Evolutionary conservation across 2,329 filamentous ascomycete species (phyloP).

Genomic region (Diaporthe eres): DNA sequence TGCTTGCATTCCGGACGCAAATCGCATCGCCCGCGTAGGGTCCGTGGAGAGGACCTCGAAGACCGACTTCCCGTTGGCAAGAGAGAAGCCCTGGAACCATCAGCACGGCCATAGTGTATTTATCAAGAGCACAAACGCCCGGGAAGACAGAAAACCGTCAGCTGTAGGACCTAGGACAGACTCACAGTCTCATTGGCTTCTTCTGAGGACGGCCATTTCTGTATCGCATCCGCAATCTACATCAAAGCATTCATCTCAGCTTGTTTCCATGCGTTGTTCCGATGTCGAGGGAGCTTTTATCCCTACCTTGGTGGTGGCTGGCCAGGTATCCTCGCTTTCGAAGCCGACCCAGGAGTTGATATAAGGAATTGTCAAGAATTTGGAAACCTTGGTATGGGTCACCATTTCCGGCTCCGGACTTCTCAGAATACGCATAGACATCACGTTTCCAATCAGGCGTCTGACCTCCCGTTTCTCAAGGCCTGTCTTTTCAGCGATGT

Average conservation of each 20-base stretch:
- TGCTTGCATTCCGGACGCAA: background rate
- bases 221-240: background rate
- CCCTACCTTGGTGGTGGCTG: background rate
- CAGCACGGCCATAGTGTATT: background rate
- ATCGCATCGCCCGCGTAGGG: background rate
- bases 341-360: background rate
- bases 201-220: constrained; percentile 1
- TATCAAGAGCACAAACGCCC: background rate
- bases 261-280: too few species aligned
- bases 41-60: background rate
- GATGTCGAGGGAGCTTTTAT: background rate
- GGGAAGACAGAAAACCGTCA: background rate
- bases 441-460: background rate
- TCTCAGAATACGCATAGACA: background rate
- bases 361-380: background rate
- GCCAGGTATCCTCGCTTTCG: constrained; percentile 13
- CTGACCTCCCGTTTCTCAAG: constrained; percentile 6
- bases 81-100: background rate
- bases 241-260: background rate
- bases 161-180: background rate
- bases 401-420: constrained; percentile 2
- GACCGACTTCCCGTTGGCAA: constrained; percentile 14
- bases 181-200: constrained; percentile 12
- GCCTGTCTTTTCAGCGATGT: background rate
- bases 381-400: constrained; percentile 16